Evolutionary conservation across 208 protist genomes (phyloP).

Genomic region (Crithidia mellificae): DNA sequence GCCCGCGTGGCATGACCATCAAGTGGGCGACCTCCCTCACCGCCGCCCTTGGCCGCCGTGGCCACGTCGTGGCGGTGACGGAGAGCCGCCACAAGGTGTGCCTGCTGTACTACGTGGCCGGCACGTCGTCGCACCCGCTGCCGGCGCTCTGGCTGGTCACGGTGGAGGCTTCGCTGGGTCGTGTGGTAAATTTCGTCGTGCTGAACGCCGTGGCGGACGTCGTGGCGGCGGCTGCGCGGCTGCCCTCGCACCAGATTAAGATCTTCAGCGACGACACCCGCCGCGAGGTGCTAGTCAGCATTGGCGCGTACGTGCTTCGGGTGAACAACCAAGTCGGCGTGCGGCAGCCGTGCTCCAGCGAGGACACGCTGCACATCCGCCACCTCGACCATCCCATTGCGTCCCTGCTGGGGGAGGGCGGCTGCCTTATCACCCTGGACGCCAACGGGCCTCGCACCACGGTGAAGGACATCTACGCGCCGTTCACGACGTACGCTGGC

Average conservation of each 20-base stretch:
- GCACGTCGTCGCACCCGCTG: slow-evolving; percentile 33
- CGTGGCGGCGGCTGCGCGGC: slow-evolving; percentile 34
- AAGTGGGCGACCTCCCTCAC: slow-evolving; percentile 71
- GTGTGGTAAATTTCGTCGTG: slow-evolving; percentile 54
- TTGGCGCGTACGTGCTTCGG: slow-evolving; percentile 64
- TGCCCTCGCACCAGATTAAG: slow-evolving; percentile 61
- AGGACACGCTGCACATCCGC: slow-evolving; percentile 60
- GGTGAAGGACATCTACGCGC: slow-evolving; percentile 26
- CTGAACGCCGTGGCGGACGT: slow-evolving; percentile 64
- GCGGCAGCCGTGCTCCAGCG: slow-evolving; percentile 67
- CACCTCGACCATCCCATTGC: slow-evolving; percentile 37
- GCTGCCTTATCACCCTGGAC: slow-evolving; percentile 59
- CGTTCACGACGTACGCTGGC: neutral
- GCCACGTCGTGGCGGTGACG: slow-evolving; percentile 45
- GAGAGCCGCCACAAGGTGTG: slow-evolving; percentile 57
- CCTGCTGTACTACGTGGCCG: slow-evolving; percentile 44
- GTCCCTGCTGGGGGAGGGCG: slow-evolving; percentile 46
- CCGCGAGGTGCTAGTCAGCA: slow-evolving; percentile 49
- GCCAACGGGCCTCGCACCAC: slow-evolving; percentile 49
- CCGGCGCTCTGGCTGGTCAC: slow-evolving; percentile 64
- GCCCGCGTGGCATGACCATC: slow-evolving; percentile 2
- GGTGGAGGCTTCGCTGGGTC: slow-evolving; percentile 48
- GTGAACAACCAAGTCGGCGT: slow-evolving; percentile 79
- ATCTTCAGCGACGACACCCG: slow-evolving; percentile 52
- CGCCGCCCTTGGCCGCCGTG: slow-evolving; percentile 36